Evolutionary conservation across 2,329 filamentous ascomycete species (phyloP).

Genomic region (Escovopsis weberi): DNA sequence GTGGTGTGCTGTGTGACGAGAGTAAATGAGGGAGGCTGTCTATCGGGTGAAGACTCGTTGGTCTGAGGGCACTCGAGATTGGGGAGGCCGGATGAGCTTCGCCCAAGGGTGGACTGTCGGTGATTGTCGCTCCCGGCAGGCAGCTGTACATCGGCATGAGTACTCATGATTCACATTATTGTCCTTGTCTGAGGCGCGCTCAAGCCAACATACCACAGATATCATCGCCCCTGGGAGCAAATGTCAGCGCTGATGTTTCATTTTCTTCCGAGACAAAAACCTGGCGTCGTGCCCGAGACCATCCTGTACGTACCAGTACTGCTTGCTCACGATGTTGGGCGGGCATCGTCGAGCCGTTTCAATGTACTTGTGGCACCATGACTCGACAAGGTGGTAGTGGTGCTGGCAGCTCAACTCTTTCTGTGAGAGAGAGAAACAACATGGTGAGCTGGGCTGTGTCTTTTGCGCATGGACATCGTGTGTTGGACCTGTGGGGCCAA

Average conservation of each 20-base stretch:
- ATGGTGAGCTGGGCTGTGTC: constrained; percentile 4
- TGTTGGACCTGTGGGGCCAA: background rate
- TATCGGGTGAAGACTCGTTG: constrained; percentile 16
- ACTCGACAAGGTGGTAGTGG: constrained; percentile 34
- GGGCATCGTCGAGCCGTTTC: constrained; percentile 28
- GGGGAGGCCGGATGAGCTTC: constrained; percentile 22
- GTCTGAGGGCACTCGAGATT: constrained; percentile 13
- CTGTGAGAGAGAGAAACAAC: constrained; percentile 12
- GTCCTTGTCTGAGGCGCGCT: background rate
- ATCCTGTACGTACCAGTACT: constrained; percentile 25
- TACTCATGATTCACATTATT: background rate
- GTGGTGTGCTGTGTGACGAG: background rate
- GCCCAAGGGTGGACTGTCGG: constrained; percentile 24
- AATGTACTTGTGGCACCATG: constrained; percentile 31
- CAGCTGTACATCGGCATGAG: constrained; percentile 16
- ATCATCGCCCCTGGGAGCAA: constrained; percentile 24
- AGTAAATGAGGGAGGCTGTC: background rate
- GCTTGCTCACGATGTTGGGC: constrained; percentile 29
- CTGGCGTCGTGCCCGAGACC: too few species aligned
- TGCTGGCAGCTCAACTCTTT: constrained; percentile 37
- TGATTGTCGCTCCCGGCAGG: constrained; percentile 24
- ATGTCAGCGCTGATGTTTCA: constrained; percentile 10
- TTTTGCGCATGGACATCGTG: background rate
- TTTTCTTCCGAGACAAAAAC: too few species aligned
- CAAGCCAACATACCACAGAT: constrained; percentile 25